These are phyloP conservation scores for Cordyceps cicadae DNA, from an alignment of 2,329 filamentous ascomycete genomes.

Conservation along the genomic window DNA sequence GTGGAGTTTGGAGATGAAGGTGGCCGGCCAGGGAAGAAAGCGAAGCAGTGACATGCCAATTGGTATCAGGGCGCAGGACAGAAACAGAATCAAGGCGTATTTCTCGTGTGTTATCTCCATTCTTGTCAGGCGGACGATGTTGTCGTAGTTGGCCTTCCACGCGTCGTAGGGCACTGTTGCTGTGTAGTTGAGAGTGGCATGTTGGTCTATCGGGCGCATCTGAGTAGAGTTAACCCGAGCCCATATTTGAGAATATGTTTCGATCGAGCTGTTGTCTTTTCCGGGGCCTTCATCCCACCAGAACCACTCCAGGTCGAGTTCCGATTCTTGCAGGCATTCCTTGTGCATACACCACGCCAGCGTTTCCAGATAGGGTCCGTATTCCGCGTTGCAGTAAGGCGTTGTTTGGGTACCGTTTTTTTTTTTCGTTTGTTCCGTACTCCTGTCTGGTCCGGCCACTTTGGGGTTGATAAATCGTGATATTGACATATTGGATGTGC, in stretches of 20 bases:
- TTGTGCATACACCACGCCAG: constrained; percentile 17
- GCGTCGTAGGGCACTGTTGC: constrained; percentile 7
- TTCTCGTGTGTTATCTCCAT: constrained; percentile 13
- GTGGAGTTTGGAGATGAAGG: constrained; percentile 9
- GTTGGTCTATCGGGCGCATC: neutral
- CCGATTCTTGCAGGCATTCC: constrained; percentile 10
- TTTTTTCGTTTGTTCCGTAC: neutral
- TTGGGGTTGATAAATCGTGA: constrained; percentile 7
- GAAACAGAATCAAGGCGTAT: constrained; percentile 21
- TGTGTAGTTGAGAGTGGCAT: constrained; percentile 13
- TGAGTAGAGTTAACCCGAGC: neutral
- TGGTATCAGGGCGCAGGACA: constrained; percentile 17
- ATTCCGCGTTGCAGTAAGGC: constrained; percentile 15
- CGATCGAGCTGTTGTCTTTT: constrained; percentile 12
- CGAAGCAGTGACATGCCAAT: constrained; percentile 21
- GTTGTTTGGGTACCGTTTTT: neutral
- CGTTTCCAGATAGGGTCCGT: constrained; percentile 16
- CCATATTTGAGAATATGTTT: constrained; percentile 7
- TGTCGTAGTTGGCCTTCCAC: constrained; percentile 12
- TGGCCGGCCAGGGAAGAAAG: constrained; percentile 17
- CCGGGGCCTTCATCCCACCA: constrained; percentile 16
- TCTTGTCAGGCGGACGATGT: neutral
- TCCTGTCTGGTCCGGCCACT: neutral
- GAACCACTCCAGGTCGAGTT: constrained; percentile 14
- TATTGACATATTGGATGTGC: constrained; percentile 1